Evolutionary conservation across 208 protist genomes (phyloP).

Genomic region (Angomonas deanei): DNA sequence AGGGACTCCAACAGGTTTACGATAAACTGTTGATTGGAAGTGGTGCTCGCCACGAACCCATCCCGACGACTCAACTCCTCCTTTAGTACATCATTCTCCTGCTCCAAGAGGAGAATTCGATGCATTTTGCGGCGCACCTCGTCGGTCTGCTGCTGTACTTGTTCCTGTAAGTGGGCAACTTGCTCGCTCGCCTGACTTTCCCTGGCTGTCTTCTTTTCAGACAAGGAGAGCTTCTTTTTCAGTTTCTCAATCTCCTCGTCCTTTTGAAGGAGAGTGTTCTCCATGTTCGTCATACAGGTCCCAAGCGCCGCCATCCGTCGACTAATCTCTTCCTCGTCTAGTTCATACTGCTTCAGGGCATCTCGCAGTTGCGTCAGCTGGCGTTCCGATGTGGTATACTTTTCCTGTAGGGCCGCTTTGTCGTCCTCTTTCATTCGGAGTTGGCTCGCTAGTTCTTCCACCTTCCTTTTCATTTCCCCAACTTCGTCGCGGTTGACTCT

Average conservation of each 20-base stretch:
- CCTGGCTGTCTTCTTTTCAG: conserved; percentile 8
- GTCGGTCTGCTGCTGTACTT: conserved; percentile 50
- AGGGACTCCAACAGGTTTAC: background rate
- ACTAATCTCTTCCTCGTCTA: conserved; percentile 13
- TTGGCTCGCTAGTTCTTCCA: background rate
- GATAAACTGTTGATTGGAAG: background rate
- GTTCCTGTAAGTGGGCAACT: conserved; percentile 14
- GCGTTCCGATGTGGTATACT: background rate
- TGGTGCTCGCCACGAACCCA: background rate
- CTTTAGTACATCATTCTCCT: conserved; percentile 16
- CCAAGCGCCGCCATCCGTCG: conserved; percentile 7
- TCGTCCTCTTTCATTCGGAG: too few relatives aligned
- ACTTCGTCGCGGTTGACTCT: background rate
- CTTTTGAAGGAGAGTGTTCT: conserved; percentile 14
- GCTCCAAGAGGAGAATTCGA: conserved; percentile 34
- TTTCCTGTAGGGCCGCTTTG: background rate
- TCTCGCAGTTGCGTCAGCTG: conserved; percentile 14
- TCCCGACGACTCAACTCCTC: background rate
- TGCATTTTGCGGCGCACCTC: conserved; percentile 51
- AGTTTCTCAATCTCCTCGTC: conserved; percentile 19
- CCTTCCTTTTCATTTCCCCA: background rate
- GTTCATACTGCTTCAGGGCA: conserved; percentile 17
- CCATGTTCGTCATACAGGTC: conserved; percentile 20
- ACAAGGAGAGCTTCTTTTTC: conserved; percentile 13
- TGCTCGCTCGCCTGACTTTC: conserved; percentile 5